phyloP scores from a whole-genome alignment of 768 basidiomycete species.

The Grammothele lineata region DNA sequence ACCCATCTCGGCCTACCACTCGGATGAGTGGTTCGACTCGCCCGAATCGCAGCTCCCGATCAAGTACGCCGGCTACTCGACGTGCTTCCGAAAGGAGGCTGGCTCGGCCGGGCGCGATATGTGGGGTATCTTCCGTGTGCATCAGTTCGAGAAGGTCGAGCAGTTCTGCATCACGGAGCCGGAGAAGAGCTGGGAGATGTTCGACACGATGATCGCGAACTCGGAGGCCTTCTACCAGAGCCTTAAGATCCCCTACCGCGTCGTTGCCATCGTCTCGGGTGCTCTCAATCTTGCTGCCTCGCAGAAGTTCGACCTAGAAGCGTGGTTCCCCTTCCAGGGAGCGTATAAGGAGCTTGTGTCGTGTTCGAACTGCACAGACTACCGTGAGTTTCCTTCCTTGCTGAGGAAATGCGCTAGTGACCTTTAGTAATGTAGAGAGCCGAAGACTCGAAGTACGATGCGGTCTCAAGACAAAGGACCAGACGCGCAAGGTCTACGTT shows the following conservation, averaged over 20 bases:
- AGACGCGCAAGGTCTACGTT: slow-evolving; percentile 88
- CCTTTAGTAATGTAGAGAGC: slow-evolving; percentile 48
- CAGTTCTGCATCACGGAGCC: slow-evolving; percentile 96
- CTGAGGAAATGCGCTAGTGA: not conserved
- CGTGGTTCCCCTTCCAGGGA: slow-evolving; percentile 98
- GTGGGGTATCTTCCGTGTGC: slow-evolving; percentile 99
- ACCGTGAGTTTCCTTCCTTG: slow-evolving; percentile 65
- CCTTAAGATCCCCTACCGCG: slow-evolving; percentile 85
- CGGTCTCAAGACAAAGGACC: slow-evolving; percentile 87
- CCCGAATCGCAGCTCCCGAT: slow-evolving; percentile 91
- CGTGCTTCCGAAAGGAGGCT: slow-evolving; percentile 99
- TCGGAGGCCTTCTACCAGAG: slow-evolving; percentile 97
- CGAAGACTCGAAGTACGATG: slow-evolving; percentile 91
- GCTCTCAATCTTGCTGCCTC: slow-evolving; percentile 95
- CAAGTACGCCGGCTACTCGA: slow-evolving; percentile 83
- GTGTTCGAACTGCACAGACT: slow-evolving; percentile 98
- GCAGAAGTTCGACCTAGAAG: slow-evolving; percentile 97
- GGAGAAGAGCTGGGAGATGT: slow-evolving; percentile 90
- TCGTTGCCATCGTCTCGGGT: slow-evolving; percentile 93
- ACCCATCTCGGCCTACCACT: slow-evolving; percentile 93
- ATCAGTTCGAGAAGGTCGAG: slow-evolving; percentile 99
- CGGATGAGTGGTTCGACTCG: slow-evolving; percentile 96
- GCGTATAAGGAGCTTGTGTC: slow-evolving; percentile 97
- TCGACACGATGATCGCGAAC: slow-evolving; percentile 85
- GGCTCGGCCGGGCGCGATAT: slow-evolving; percentile 96